phyloP scores from a whole-genome alignment of 805 yeast genomes.

The Yarrowia yakushimensis region DNA sequence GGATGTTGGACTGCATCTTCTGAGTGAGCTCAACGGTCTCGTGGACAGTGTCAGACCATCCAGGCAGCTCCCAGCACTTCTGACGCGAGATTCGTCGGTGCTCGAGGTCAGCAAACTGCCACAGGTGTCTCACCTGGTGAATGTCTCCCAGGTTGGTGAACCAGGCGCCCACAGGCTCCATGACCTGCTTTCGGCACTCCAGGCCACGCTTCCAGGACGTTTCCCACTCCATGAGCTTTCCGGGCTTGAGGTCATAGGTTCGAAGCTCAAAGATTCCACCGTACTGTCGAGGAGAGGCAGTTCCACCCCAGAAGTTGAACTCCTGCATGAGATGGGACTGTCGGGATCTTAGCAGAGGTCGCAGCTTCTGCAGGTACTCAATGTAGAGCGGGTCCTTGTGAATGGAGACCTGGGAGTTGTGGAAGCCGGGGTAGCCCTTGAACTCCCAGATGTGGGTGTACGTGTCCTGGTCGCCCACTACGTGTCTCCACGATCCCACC shows the following conservation, averaged over 20 bases:
- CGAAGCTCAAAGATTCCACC: slow-evolving; percentile 46
- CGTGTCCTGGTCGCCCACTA: slow-evolving; percentile 43
- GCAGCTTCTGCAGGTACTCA: slow-evolving; percentile 35
- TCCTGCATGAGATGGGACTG: slow-evolving; percentile 41
- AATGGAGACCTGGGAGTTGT: slow-evolving; percentile 38
- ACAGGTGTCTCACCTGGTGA: slow-evolving; percentile 44
- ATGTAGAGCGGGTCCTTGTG: slow-evolving; percentile 37
- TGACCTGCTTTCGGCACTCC: slow-evolving; percentile 44
- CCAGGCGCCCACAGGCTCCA: slow-evolving; percentile 50
- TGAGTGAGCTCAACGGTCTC: slow-evolving; percentile 43
- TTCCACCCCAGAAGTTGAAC: slow-evolving; percentile 46
- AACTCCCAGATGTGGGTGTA: slow-evolving; percentile 45
- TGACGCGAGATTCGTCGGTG: slow-evolving; percentile 43
- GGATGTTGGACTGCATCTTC: slow-evolving; percentile 40
- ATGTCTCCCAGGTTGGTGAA: slow-evolving; percentile 42
- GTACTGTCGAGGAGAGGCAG: slow-evolving; percentile 42
- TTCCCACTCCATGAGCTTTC: slow-evolving; percentile 45
- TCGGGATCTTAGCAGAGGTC: slow-evolving; percentile 39
- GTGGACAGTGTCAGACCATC: slow-evolving; percentile 47
- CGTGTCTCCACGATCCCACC: slow-evolving; percentile 45
- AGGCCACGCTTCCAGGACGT: slow-evolving; percentile 43
- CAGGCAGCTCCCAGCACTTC: slow-evolving; percentile 45
- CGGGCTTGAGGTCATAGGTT: slow-evolving; percentile 41
- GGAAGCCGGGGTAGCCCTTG: slow-evolving; percentile 43
- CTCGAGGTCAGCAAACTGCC: slow-evolving; percentile 46